A percentile compares a stretch with the other conserved stretches of the same genome.
These are phyloP conservation scores for Lipomyces yamadae DNA, from an alignment of 805 yeast genomes.

Conservation along the genomic window DNA sequence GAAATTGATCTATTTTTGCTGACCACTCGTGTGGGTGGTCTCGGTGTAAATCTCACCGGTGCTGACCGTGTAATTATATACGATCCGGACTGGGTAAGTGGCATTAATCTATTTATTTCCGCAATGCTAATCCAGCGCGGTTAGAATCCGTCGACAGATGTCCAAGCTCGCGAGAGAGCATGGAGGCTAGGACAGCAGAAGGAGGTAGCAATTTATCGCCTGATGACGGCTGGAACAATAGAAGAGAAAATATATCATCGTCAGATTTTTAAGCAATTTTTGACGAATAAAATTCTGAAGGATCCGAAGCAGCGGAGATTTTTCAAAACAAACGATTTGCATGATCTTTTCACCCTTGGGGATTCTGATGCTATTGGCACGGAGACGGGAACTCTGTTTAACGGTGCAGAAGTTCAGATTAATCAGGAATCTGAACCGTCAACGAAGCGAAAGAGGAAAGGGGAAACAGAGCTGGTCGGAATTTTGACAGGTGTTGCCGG, in stretches of 20 bases:
- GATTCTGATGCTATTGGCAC: conserved; percentile 70
- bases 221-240: conserved; percentile 93
- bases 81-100: conserved; percentile 86
- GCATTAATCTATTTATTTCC: background rate
- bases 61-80: conserved; percentile 92
- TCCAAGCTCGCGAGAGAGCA: conserved; percentile 95
- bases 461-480: conserved; percentile 66
- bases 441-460: conserved; percentile 43
- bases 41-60: conserved; percentile 92
- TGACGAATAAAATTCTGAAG: conserved; percentile 89
- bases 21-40: conserved; percentile 95
- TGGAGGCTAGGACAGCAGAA: conserved; percentile 96
- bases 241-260: conserved; percentile 97
- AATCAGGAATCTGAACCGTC: conserved; percentile 40
- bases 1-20: conserved; percentile 69
- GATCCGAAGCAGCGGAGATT: conserved; percentile 95
- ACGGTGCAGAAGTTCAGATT: conserved; percentile 52
- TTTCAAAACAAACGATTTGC: conserved; percentile 88
- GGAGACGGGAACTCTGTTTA: conserved; percentile 68
- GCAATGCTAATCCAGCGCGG: background rate
- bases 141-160: conserved; percentile 87
- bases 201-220: conserved; percentile 86
- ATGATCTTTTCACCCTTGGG: conserved; percentile 85
- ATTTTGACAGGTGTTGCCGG: conserved; percentile 74
- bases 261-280: conserved; percentile 92